Percentiles rank a stretch among this genome's conserved stretches.
phyloP scores from a whole-genome alignment of 441 rosid genomes.

The Brassica hybrid region DNA sequence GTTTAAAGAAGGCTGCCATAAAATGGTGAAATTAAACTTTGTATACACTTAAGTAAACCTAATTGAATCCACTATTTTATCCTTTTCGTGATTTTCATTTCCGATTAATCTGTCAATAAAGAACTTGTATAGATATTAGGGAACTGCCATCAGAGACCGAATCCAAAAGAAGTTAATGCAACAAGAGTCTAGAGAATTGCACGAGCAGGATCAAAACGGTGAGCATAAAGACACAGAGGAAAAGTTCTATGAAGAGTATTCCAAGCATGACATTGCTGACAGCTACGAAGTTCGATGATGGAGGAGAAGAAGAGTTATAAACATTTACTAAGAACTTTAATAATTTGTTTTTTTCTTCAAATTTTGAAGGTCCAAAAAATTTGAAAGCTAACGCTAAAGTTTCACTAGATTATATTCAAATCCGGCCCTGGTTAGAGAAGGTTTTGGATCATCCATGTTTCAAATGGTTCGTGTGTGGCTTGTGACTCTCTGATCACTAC shows the following conservation, averaged over 20 bases:
- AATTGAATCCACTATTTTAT: neutral
- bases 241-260: slow-evolving; percentile 50
- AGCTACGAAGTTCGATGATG: slow-evolving; percentile 44
- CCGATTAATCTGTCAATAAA: neutral
- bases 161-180: slow-evolving; percentile 68
- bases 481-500: neutral
- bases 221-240: slow-evolving; percentile 47
- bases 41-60: neutral
- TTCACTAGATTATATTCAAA: too few relatives aligned
- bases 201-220: slow-evolving; percentile 46
- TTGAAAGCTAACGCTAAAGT: too few relatives aligned
- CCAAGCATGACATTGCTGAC: slow-evolving; percentile 40
- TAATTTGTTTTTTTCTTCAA: too few relatives aligned
- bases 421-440: neutral
- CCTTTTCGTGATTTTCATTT: too few relatives aligned
- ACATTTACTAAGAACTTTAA: too few relatives aligned
- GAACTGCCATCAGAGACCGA: slow-evolving; percentile 78
- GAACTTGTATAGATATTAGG: slow-evolving; percentile 44
- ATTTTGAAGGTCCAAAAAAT: too few relatives aligned
- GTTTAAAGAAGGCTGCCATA: slow-evolving; percentile 92
- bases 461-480: neutral
- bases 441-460: slow-evolving; percentile 4
- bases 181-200: slow-evolving; percentile 48
- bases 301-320: slow-evolving; percentile 19
- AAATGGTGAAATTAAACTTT: slow-evolving; percentile 60